phyloP scores from a whole-genome alignment of 2,329 filamentous ascomycete species.

The Talaromyces amestolkiae region DNA sequence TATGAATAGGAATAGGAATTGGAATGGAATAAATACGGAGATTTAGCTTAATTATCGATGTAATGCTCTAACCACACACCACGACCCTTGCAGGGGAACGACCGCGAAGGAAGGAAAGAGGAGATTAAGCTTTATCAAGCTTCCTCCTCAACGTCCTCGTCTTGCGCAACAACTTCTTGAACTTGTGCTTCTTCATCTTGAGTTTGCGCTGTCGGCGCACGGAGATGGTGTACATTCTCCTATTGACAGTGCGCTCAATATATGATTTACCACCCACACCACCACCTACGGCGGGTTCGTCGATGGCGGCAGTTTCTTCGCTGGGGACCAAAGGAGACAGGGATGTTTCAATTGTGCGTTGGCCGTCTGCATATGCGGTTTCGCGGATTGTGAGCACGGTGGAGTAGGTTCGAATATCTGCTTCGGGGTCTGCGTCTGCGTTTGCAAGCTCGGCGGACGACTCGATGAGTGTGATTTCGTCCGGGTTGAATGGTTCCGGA shows the following conservation, averaged over 20 bases:
- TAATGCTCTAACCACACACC: not conserved
- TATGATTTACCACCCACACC: constrained; percentile 46
- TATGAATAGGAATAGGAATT: not conserved
- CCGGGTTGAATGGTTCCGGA: constrained; percentile 58
- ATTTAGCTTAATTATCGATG: not conserved
- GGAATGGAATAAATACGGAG: not conserved
- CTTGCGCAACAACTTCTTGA: constrained; percentile 96
- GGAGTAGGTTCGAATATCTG: constrained; percentile 45
- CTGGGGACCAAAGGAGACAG: constrained; percentile 48
- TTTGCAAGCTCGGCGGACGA: too few relatives aligned
- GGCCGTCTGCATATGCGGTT: constrained; percentile 49
- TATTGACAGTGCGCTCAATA: constrained; percentile 64
- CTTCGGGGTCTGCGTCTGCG: constrained; percentile 12
- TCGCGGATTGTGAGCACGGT: constrained; percentile 55
- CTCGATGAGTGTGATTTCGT: constrained; percentile 15
- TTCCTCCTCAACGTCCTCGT: constrained; percentile 86
- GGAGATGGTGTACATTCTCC: constrained; percentile 75
- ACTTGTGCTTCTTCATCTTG: constrained; percentile 99
- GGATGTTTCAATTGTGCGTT: constrained; percentile 52
- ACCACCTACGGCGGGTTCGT: constrained; percentile 55
- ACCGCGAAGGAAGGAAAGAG: constrained; percentile 16
- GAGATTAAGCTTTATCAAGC: constrained; percentile 60
- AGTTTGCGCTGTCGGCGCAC: constrained; percentile 89
- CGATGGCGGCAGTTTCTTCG: constrained; percentile 36
- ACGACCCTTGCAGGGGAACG: not conserved